Conservation (phyloP, 1,284 basidiomycete species). For the Ceratobasidium sp. region DNA sequence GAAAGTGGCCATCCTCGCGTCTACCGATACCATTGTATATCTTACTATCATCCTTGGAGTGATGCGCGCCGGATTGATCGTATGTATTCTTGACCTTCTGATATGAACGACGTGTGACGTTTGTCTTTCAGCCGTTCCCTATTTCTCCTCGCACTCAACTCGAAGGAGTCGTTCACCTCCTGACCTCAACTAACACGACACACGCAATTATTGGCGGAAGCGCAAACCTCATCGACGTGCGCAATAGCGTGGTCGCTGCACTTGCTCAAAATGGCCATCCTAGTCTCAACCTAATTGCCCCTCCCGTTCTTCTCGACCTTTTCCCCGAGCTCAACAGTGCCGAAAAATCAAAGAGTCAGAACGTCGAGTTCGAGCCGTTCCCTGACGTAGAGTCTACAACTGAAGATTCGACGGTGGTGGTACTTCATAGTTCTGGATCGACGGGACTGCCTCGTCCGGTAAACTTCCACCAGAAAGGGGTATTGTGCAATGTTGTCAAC, state of each 20-base stretch:
- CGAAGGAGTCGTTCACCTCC: background rate
- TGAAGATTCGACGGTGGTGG: background rate
- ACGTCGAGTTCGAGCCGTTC: background rate
- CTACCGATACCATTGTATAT: slow-evolving; percentile 14
- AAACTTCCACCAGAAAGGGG: background rate
- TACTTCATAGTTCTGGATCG: slow-evolving; percentile 35
- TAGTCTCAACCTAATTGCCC: background rate
- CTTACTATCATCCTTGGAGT: background rate
- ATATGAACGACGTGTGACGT: background rate
- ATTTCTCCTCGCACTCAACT: background rate
- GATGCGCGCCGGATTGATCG: slow-evolving; percentile 1
- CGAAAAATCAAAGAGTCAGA: background rate
- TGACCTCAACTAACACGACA: background rate
- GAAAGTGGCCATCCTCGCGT: background rate
- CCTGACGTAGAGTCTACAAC: background rate
- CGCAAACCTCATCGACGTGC: background rate
- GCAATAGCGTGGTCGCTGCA: background rate
- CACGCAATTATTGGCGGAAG: slow-evolving; percentile 2
- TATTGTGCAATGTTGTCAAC: slow-evolving; percentile 15
- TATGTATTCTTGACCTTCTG: background rate
- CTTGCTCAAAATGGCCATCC: too few species aligned
- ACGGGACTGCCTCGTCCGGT: slow-evolving; percentile 21
- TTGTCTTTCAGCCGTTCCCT: background rate
- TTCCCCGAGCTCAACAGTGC: background rate
- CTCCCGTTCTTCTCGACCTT: background rate